Conservation (phyloP, 257 asterid genomes). For the Haberlea rhodopensis region DNA sequence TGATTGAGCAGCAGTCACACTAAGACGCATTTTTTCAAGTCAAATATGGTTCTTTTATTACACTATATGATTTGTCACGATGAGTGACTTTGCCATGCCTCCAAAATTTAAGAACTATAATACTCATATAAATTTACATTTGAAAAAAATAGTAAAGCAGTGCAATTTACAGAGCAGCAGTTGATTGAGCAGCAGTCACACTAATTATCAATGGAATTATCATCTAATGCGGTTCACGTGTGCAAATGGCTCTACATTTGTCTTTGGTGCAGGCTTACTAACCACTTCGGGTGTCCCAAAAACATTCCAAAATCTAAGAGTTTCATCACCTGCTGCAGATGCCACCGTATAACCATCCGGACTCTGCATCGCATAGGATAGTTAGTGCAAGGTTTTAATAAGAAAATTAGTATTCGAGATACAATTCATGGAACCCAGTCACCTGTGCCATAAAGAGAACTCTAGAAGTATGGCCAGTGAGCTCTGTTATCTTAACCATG, state of each 20-base stretch:
- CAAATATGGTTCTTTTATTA: too few relatives aligned
- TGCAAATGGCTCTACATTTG: constrained; percentile 77
- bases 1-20: too few relatives aligned
- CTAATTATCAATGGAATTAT: background rate
- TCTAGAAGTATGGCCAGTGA: constrained; percentile 89
- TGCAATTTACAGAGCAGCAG: too few relatives aligned
- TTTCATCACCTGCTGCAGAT: constrained; percentile 95
- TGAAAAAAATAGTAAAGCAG: too few relatives aligned
- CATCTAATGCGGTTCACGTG: constrained; percentile 75
- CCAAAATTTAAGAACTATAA: too few relatives aligned
- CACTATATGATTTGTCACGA: too few relatives aligned
- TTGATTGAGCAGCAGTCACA: too few relatives aligned
- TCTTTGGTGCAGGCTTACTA: constrained; percentile 62
- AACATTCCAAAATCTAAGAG: constrained; percentile 87
- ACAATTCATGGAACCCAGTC: background rate
- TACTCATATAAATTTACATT: too few relatives aligned
- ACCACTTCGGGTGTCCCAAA: constrained; percentile 88
- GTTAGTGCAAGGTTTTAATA: too few relatives aligned
- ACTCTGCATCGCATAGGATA: constrained; percentile 42
- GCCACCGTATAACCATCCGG: constrained; percentile 96
- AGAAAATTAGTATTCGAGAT: background rate
- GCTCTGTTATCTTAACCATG: constrained; percentile 88
- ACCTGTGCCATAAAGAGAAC: constrained; percentile 94
- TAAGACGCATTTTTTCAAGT: too few relatives aligned
- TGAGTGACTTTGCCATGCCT: too few relatives aligned